Percentiles rank a stretch among this genome's conserved stretches.
Conservation (phyloP, 192 early-diverging fungal species). For the Coemansia sp. region DNA sequence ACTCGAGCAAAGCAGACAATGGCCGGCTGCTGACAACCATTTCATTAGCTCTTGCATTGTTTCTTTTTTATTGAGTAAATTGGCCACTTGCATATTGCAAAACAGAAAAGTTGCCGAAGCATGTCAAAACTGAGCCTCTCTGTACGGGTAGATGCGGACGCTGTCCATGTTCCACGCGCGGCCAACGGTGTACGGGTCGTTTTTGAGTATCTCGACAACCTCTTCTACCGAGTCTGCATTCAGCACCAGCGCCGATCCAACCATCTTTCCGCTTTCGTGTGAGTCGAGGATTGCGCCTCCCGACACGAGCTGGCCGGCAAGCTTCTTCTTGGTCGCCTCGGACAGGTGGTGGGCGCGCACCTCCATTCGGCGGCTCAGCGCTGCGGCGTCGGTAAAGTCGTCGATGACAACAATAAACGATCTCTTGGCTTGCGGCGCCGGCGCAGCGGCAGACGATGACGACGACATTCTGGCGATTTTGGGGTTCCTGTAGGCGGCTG, state of each 20-base stretch:
- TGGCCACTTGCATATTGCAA: not conserved
- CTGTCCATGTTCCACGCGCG: conserved; percentile 57
- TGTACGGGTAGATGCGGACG: conserved; percentile 23
- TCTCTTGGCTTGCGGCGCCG: conserved; percentile 3
- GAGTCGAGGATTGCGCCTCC: conserved; percentile 60
- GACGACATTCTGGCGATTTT: conserved; percentile 3
- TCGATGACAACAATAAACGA: conserved; percentile 56
- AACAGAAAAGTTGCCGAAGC: not conserved
- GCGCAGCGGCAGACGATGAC: not conserved
- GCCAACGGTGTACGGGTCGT: conserved; percentile 57
- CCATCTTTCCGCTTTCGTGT: conserved; percentile 56
- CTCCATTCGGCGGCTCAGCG: conserved; percentile 42
- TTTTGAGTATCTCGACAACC: conserved; percentile 45
- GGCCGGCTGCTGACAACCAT: too few relatives aligned
- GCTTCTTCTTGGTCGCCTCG: conserved; percentile 27
- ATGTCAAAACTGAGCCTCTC: conserved; percentile 16
- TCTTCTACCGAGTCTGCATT: conserved; percentile 51
- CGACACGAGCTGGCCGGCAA: conserved; percentile 34
- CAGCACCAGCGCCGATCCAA: conserved; percentile 58
- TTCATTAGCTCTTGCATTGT: too few relatives aligned
- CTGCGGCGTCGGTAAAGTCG: conserved; percentile 57
- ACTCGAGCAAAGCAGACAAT: too few relatives aligned
- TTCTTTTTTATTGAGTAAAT: not conserved
- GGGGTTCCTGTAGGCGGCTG: not conserved
- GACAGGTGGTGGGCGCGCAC: conserved; percentile 53